Conservation (phyloP, 2,329 filamentous ascomycete genomes). For the Pyrenophora teres region DNA sequence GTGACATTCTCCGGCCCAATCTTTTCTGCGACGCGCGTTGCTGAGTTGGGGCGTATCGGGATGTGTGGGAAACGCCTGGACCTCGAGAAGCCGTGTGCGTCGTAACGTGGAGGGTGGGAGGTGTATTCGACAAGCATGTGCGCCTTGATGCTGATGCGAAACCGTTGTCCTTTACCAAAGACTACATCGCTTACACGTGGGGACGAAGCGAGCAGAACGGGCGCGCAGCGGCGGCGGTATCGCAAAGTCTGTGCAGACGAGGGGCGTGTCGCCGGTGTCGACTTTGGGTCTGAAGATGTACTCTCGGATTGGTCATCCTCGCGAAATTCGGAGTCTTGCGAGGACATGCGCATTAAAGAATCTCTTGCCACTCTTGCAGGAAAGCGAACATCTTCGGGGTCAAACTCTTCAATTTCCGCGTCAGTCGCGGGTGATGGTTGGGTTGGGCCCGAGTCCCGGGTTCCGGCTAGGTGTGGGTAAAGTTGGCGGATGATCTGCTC, state of each 20-base stretch:
- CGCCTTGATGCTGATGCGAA: constrained; percentile 52
- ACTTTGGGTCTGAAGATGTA: constrained; percentile 38
- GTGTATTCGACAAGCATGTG: constrained; percentile 50
- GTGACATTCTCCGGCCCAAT: constrained; percentile 5
- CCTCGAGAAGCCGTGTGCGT: constrained; percentile 45
- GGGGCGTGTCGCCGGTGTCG: constrained; percentile 36
- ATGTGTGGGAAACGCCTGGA: constrained; percentile 19
- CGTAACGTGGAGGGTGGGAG: constrained; percentile 53
- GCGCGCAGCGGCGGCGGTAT: constrained; percentile 55
- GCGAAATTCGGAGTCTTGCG: constrained; percentile 23
- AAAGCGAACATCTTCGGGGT: constrained; percentile 46
- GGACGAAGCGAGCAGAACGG: constrained; percentile 51
- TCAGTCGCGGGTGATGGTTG: constrained; percentile 27
- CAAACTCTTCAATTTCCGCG: constrained; percentile 44
- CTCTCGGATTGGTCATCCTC: constrained; percentile 27
- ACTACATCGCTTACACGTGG: constrained; percentile 54
- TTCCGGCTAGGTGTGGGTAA: constrained; percentile 50
- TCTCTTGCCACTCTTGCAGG: constrained; percentile 27
- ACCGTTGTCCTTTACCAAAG: constrained; percentile 48
- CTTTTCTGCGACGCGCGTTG: constrained; percentile 5
- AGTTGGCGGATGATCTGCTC: constrained; percentile 54
- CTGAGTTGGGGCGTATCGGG: constrained; percentile 4
- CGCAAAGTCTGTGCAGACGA: constrained; percentile 47
- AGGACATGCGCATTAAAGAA: constrained; percentile 19
- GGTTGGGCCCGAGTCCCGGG: constrained; percentile 14